phyloP scores from a whole-genome alignment of 139 green algal genomes.

The Yamagishiella unicocca region DNA sequence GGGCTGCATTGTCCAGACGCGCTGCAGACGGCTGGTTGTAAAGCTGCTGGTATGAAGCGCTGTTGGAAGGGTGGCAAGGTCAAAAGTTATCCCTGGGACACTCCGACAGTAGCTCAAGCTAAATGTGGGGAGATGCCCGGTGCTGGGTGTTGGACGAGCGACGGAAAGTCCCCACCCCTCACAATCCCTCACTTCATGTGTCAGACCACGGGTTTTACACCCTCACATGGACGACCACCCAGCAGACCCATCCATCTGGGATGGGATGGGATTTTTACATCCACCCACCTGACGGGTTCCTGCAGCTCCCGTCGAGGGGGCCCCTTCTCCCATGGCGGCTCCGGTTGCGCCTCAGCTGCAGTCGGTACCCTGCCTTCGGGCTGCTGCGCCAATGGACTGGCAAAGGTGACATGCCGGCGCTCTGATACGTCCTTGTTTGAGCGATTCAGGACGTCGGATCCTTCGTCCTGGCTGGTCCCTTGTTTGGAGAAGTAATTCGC shows the following conservation, averaged over 20 bases:
- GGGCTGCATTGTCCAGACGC: background rate
- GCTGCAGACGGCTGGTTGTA: background rate
- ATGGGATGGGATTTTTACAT: background rate
- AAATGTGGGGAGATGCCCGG: background rate
- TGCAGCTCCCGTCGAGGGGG: background rate
- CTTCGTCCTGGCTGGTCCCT: background rate
- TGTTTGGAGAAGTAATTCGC: background rate
- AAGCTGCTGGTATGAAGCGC: background rate
- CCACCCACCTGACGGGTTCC: background rate
- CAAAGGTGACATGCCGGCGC: constrained; percentile 20
- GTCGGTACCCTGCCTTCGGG: background rate
- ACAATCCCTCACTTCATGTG: background rate
- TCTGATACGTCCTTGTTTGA: background rate
- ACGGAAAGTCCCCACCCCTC: too few relatives aligned
- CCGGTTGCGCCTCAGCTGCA: background rate
- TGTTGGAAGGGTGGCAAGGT: background rate
- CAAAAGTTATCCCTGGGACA: too few relatives aligned
- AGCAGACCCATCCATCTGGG: background rate
- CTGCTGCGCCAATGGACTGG: background rate
- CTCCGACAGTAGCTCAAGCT: too few relatives aligned
- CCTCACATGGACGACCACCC: background rate
- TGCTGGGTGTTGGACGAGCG: too few relatives aligned
- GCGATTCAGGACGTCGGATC: background rate
- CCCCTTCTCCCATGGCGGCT: background rate
- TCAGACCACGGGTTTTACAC: background rate